These are phyloP conservation scores for Mrakia hoshinonis DNA, from an alignment of 768 basidiomycete species.

Conservation along the genomic window DNA sequence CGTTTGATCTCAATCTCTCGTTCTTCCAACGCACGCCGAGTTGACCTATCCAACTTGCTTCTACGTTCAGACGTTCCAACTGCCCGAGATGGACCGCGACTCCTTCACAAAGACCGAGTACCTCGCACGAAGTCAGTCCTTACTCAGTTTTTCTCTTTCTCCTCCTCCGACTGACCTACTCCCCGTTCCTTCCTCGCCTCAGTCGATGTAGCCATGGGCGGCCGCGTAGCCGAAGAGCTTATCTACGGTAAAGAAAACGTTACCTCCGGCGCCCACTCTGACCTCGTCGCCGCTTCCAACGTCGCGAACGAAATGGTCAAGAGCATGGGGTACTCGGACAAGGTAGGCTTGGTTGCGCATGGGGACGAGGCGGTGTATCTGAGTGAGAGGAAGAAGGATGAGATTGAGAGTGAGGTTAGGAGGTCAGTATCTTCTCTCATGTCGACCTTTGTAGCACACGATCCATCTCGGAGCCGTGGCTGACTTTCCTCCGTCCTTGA, in stretches of 20 bases:
- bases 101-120: slow-evolving; percentile 67
- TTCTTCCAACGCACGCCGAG: background rate
- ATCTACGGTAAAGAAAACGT: slow-evolving; percentile 83
- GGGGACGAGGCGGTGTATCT: slow-evolving; percentile 22
- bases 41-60: background rate
- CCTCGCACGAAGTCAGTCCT: slow-evolving; percentile 46
- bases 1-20: background rate
- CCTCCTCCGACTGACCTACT: background rate
- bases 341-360: slow-evolving; percentile 25
- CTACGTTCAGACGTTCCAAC: slow-evolving; percentile 50
- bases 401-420: slow-evolving; percentile 27
- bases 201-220: slow-evolving; percentile 90
- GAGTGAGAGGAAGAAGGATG: slow-evolving; percentile 22
- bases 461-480: too few species aligned
- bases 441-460: background rate
- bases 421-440: background rate
- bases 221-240: slow-evolving; percentile 88
- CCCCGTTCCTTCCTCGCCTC: background rate
- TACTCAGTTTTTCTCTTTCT: background rate
- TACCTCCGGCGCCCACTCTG: slow-evolving; percentile 15
- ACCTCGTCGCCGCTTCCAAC: slow-evolving; percentile 20
- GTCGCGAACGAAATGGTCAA: slow-evolving; percentile 24
- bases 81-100: slow-evolving; percentile 68
- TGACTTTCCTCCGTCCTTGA: background rate
- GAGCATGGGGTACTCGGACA: slow-evolving; percentile 9